Evolutionary conservation across 2,329 filamentous ascomycete genomes (phyloP).

Genomic region (Diatrype stigma): DNA sequence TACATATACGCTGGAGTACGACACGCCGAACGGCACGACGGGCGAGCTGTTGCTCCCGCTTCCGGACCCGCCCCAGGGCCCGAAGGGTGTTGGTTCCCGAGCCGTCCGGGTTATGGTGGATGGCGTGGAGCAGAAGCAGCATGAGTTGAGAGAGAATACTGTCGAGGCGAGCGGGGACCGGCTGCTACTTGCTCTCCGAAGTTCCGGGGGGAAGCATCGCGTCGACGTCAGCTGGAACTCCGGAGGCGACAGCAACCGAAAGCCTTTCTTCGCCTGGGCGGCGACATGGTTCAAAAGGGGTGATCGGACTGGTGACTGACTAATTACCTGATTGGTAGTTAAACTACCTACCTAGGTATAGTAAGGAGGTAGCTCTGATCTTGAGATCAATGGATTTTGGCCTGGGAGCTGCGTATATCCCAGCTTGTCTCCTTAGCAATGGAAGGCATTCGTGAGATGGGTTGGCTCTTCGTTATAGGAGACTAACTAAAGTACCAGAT

Average conservation of each 20-base stretch:
- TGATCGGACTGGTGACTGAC: neutral
- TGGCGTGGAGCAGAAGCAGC: constrained; percentile 7
- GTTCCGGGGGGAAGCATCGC: constrained; percentile 10
- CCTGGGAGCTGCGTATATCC: too few relatives aligned
- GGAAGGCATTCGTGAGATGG: too few relatives aligned
- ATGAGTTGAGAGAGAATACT: neutral
- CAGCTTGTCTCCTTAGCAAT: too few relatives aligned
- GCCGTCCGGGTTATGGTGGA: constrained; percentile 15
- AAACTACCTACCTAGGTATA: neutral
- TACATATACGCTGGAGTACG: constrained; percentile 21
- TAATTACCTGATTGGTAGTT: neutral
- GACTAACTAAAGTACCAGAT: too few relatives aligned
- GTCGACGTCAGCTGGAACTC: constrained; percentile 9
- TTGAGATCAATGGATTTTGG: too few relatives aligned
- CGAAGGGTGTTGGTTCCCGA: constrained; percentile 5
- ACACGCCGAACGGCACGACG: constrained; percentile 19
- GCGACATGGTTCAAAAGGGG: constrained; percentile 1
- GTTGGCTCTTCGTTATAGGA: too few relatives aligned
- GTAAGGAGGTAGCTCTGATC: too few relatives aligned
- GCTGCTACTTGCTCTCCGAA: constrained; percentile 5
- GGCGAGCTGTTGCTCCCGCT: constrained; percentile 22
- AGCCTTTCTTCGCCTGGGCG: constrained; percentile 4
- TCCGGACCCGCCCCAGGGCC: constrained; percentile 19
- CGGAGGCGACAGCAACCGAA: constrained; percentile 2
- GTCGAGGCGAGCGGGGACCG: constrained; percentile 5